Evolutionary conservation across 2,329 filamentous ascomycete genomes (phyloP), one percentile per base, ranked within the genome.

Genomic region (Sphaerostilbella broomeana): DNA sequence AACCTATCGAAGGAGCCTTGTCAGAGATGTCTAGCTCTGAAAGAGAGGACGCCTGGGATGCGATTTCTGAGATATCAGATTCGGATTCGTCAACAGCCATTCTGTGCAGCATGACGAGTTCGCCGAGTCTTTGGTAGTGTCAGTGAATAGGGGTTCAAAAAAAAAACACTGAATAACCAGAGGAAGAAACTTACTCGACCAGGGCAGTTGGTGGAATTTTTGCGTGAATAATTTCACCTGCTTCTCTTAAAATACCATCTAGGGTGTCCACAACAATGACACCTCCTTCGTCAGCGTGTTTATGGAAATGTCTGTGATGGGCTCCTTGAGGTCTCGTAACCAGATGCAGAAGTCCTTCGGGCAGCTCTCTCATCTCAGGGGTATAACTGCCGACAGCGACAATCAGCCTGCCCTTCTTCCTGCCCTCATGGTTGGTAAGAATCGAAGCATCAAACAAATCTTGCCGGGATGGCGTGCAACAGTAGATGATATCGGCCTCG

Each of bases 211-310:
- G 79, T 16, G 70, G 70, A 19, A 95, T 67, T 0, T 79, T 80
- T 0, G 86, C 86, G 48, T 86, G 77, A 8, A 94, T 82, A 33
- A 97, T 69, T 65, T 97, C 90, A 0, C 90, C 90, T 0, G 89
- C 84, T 56, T 95, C 86, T 51, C 81, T 80, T 29, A 95, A 59
- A 31, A 83, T 88, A 0, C 84, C 85, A 19, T 86, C 81, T 0
- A 94, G 69, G 8, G 83, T 89, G 54, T 87, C 84, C 5, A 87
- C 84, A 5, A 86, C 72, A 18, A 87, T 69, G 11, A 75, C 78
- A 0, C 77, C 78, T 0, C 78, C 79, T 49, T 84, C 80, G 3
- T 67, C 58, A 0, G 76, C 77, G 46, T 80, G 76, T 51, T 72
- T 84, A 56, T 87, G 83, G 44, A 78, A 78, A 55, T 86, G 81